These are phyloP conservation scores for Murraya koenigii DNA, from an alignment of 345 rosid species.

Conservation along the genomic window DNA sequence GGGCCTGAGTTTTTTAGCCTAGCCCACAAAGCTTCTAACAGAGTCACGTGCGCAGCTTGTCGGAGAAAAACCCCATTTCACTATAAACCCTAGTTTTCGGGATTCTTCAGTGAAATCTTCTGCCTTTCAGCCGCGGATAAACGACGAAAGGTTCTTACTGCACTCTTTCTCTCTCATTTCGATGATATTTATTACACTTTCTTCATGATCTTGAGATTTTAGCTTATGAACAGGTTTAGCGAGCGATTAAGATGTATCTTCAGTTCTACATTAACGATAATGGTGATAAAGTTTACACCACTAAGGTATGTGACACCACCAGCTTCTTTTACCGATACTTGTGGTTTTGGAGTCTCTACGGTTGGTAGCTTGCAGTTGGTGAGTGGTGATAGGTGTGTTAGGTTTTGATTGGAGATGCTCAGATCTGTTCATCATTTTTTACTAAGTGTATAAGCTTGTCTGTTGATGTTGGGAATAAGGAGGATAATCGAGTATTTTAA, in stretches of 20 bases:
- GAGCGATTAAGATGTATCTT: conserved; percentile 36
- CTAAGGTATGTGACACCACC: conserved; percentile 28
- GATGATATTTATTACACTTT: background rate
- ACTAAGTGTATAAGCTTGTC: too few relatives aligned
- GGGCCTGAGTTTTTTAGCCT: background rate
- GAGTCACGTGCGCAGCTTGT: background rate
- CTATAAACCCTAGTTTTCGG: background rate
- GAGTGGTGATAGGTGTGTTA: background rate
- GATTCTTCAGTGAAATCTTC: background rate
- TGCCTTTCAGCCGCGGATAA: background rate
- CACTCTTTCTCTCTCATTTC: background rate
- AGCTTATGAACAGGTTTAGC: background rate
- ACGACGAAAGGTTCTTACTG: background rate
- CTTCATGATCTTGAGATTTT: background rate
- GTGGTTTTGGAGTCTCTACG: background rate
- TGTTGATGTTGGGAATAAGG: too few relatives aligned
- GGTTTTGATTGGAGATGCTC: background rate
- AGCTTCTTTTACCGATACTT: background rate
- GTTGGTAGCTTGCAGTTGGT: background rate
- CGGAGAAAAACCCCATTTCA: background rate
- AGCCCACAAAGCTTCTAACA: background rate
- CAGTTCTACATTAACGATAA: conserved; percentile 55
- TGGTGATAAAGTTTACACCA: conserved; percentile 55
- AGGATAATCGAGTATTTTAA: too few relatives aligned
- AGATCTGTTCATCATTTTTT: background rate